These are phyloP conservation scores for Apiospora hydei DNA, from an alignment of 2,329 filamentous ascomycete genomes.

Conservation along the genomic window DNA sequence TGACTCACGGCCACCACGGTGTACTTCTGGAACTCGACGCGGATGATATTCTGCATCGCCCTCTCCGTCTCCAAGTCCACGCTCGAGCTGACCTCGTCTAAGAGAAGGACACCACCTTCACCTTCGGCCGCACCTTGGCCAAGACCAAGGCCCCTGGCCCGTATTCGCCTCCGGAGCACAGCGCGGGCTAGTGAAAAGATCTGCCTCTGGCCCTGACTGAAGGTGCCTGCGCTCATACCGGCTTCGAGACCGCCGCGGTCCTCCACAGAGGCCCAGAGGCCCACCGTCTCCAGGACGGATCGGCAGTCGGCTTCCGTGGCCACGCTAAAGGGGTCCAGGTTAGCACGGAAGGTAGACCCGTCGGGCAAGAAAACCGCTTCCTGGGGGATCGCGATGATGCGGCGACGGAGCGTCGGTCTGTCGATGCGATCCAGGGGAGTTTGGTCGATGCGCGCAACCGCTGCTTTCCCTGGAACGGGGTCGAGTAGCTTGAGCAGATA, in stretches of 20 bases:
- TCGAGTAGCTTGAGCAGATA: constrained; percentile 50
- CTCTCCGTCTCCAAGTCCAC: constrained; percentile 42
- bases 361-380: constrained; percentile 51
- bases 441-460: constrained; percentile 45
- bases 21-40: constrained; percentile 46
- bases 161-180: constrained; percentile 37
- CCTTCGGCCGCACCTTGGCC: constrained; percentile 29
- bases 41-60: constrained; percentile 42
- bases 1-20: constrained; percentile 60
- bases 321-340: constrained; percentile 42
- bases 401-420: constrained; percentile 44
- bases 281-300: constrained; percentile 35
- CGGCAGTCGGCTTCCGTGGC: constrained; percentile 34
- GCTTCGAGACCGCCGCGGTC: constrained; percentile 37
- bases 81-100: constrained; percentile 44
- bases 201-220: constrained; percentile 58
- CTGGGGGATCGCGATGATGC: constrained; percentile 52
- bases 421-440: constrained; percentile 41
- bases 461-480: constrained; percentile 32
- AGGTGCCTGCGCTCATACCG: constrained; percentile 48
- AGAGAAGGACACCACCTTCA: constrained; percentile 39
- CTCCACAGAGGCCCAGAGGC: constrained; percentile 34
- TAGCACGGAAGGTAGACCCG: constrained; percentile 42
- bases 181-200: constrained; percentile 39
- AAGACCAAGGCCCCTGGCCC: constrained; percentile 33